phyloP scores from a whole-genome alignment of 2,329 filamentous ascomycete genomes.

The Talaromyces verruculosus region DNA sequence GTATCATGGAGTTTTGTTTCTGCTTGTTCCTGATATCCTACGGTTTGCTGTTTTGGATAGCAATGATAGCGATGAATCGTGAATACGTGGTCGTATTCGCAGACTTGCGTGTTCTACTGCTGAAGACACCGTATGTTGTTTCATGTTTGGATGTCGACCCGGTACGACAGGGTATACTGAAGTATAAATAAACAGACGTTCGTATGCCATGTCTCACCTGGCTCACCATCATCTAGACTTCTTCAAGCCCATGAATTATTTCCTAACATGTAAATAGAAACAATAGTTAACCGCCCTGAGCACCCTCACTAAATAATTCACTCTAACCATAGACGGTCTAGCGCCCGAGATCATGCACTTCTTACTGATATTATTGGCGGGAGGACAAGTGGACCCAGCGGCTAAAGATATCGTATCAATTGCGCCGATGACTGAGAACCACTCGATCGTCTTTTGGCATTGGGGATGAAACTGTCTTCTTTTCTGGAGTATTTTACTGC shows the following conservation, averaged over 20 bases:
- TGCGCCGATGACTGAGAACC: neutral
- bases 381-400: neutral
- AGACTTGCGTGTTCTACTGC: neutral
- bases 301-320: neutral
- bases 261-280: neutral
- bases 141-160: neutral
- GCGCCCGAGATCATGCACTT: neutral
- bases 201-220: neutral
- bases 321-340: neutral
- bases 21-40: conserved; percentile 4
- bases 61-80: neutral
- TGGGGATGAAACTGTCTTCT: neutral
- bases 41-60: neutral
- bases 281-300: neutral
- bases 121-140: neutral
- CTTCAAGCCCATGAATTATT: neutral
- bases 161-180: neutral
- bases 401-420: neutral
- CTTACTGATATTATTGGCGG: neutral
- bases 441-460: neutral
- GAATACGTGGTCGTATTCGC: neutral
- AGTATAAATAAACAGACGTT: neutral
- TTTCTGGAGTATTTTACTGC: too few relatives aligned
- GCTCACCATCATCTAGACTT: neutral
- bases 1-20: conserved; percentile 19